Evolutionary conservation across 1,284 basidiomycete genomes (phyloP).

Genomic region (Trichosporon faecale): DNA sequence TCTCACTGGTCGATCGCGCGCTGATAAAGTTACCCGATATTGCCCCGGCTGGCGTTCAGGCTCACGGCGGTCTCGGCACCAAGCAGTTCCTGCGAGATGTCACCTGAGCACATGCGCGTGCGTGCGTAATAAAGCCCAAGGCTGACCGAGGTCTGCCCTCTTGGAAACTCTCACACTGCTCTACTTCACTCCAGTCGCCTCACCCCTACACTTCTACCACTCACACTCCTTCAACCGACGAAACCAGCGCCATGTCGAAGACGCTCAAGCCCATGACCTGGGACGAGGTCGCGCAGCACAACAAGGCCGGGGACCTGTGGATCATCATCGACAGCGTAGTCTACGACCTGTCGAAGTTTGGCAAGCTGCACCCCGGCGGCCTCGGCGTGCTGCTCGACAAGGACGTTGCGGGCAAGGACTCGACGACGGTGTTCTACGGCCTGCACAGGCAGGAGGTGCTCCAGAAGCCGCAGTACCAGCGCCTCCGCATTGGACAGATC

Average conservation of each 20-base stretch:
- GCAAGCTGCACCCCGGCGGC: slow-evolving; percentile 77
- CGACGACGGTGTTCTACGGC: slow-evolving; percentile 78
- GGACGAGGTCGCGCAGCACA: slow-evolving; percentile 59
- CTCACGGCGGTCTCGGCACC: neutral
- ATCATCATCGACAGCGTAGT: slow-evolving; percentile 77
- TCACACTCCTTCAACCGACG: neutral
- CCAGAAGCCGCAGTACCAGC: slow-evolving; percentile 66
- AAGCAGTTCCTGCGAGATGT: neutral
- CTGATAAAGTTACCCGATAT: slow-evolving; percentile 1
- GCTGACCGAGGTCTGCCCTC: neutral
- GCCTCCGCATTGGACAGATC: slow-evolving; percentile 68
- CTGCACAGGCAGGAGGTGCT: slow-evolving; percentile 79
- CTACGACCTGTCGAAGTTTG: slow-evolving; percentile 75
- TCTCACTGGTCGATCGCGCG: neutral
- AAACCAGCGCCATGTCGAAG: neutral
- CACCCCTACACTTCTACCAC: neutral
- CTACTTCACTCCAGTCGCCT: neutral
- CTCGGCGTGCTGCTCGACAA: slow-evolving; percentile 68
- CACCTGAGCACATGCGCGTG: neutral
- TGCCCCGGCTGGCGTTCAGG: neutral
- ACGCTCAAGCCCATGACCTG: slow-evolving; percentile 44
- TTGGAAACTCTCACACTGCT: neutral
- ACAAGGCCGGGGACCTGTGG: slow-evolving; percentile 73
- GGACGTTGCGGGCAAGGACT: slow-evolving; percentile 71
- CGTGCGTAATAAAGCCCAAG: neutral